Evolutionary conservation across 2,329 filamentous ascomycete species (phyloP).

Genomic region (Colletotrichum scovillei): DNA sequence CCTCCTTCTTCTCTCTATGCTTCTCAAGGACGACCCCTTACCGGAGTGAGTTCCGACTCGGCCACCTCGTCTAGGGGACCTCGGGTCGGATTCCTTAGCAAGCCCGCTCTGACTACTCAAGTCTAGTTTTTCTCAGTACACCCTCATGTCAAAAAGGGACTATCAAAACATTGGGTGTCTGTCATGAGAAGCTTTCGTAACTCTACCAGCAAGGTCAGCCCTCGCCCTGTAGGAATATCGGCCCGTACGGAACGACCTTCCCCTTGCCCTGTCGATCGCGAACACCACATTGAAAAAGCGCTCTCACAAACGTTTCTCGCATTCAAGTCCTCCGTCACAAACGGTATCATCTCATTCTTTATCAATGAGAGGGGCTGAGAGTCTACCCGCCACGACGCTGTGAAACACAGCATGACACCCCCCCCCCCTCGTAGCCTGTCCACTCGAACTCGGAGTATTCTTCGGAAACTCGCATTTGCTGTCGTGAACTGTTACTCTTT

Average conservation of each 20-base stretch:
- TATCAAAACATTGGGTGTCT: constrained; percentile 13
- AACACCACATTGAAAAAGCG: not conserved
- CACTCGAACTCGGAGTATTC: not conserved
- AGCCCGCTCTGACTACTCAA: not conserved
- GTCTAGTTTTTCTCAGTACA: not conserved
- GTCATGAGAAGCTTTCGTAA: not conserved
- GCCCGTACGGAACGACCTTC: not conserved
- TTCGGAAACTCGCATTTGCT: not conserved
- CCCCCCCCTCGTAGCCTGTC: not conserved
- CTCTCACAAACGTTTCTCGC: not conserved
- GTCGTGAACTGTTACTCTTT: not conserved
- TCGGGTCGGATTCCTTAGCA: not conserved
- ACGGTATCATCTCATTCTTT: not conserved
- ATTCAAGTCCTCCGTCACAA: not conserved
- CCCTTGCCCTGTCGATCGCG: not conserved
- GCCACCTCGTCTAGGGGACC: not conserved
- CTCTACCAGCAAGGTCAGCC: not conserved
- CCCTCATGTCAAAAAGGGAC: constrained; percentile 17
- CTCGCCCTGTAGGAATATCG: not conserved
- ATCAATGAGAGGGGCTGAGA: not conserved
- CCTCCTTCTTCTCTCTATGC: not conserved
- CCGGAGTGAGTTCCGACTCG: not conserved
- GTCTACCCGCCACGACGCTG: not conserved
- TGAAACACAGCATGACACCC: not conserved
- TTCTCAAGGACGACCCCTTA: not conserved